Base-by-base conservation (phyloP, 1,284 basidiomycete species). In the Leccinum solheimii region DNA sequence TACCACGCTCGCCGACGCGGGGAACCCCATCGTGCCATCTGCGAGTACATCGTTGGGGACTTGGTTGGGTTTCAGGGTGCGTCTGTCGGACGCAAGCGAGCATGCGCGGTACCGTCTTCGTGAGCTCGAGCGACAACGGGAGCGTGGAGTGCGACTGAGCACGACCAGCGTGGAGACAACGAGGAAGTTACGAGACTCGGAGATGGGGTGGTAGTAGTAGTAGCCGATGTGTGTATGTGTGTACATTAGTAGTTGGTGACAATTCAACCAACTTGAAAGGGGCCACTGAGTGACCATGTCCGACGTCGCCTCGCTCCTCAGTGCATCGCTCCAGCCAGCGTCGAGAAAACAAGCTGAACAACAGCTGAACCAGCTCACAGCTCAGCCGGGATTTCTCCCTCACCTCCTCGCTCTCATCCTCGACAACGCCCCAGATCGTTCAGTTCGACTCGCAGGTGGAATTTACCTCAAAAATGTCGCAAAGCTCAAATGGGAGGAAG, bases 391-490 rank as follows among this genome's bases (percentile, higher is more conserved):
- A n/a, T 97, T 97, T 76, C 81, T 95, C 14, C 79, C 84, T 1
- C 81, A 86, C 71, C 81, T 94, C 36, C 83, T 95, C 32, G 76
- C 80, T 51, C 85, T 96, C 63, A 85, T 94, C 60, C 84, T 95
- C 64, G 82, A 91, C 68, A 73, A 80, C 40, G 77, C 85, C 1
- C 84, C 88, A 69, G 85, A 90, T 72, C 85, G 86, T 63, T 79
- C 90, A 1, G 84, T 92, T 40, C 81, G 94, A 68, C 86, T 95
- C 61, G 86, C 93, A 2, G 95, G 86, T 1, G 88, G 90, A 61
- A 87, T 97, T 52, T 95, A 91, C 77, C 86, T 97, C 66, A 97
- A 97, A 80, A 97, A 97, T 73, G 82, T 88, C 23, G 84, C 93
- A 58, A 94, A 91, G 74, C 79, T 86, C 48, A 83, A 89, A 76